Conservation (phyloP, 2,329 filamentous ascomycete genomes). For the Talaromyces sp. region DNA sequence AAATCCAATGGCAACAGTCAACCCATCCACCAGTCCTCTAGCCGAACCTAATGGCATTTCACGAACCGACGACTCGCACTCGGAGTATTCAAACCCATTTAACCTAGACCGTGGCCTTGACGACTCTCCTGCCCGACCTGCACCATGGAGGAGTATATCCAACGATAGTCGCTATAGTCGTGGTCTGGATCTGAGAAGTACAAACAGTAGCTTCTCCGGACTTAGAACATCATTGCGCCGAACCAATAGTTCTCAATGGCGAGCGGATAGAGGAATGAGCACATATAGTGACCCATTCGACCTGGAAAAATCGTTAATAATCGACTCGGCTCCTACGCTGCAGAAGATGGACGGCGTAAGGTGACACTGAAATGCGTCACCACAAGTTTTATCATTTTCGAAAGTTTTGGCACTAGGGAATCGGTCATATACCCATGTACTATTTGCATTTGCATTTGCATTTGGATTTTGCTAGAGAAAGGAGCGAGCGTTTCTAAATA, state of each 20-base stretch:
- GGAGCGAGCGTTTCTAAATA: not conserved
- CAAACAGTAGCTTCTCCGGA: not conserved
- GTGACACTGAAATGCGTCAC: not conserved
- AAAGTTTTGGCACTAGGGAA: not conserved
- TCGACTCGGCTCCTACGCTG: slow-evolving; percentile 1
- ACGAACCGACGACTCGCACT: not conserved
- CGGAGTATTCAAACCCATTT: not conserved
- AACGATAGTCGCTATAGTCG: not conserved
- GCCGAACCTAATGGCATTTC: not conserved
- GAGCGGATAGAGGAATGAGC: slow-evolving; percentile 13
- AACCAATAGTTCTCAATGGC: not conserved
- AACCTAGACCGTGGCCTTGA: not conserved
- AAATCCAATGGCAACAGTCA: not conserved
- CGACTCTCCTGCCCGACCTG: not conserved
- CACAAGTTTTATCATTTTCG: not conserved
- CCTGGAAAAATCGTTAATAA: slow-evolving; percentile 19
- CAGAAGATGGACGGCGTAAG: not conserved
- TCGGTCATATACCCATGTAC: not conserved
- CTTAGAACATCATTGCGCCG: not conserved
- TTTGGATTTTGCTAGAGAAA: not conserved
- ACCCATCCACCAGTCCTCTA: not conserved
- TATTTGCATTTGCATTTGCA: not conserved
- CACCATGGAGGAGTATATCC: not conserved
- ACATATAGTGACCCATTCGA: slow-evolving; percentile 32
- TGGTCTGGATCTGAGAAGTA: not conserved